Conservation (phyloP, 352 stramenopile species). For the Paralagenidium karlingii region DNA sequence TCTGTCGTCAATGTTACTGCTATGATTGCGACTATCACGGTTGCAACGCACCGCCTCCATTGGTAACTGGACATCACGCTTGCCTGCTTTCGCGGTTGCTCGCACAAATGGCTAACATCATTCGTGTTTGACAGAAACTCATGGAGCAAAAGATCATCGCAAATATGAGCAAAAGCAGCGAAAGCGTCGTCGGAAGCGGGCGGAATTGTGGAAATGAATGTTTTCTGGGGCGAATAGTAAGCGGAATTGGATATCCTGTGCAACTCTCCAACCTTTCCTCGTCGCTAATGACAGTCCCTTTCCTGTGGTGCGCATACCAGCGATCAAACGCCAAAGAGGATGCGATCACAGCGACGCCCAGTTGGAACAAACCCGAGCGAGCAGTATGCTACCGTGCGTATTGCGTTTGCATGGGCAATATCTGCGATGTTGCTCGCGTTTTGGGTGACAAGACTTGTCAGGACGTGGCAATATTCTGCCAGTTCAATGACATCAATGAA, state of each 20-base stretch:
- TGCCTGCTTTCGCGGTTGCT: too few relatives aligned
- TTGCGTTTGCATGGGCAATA: slow-evolving; percentile 56
- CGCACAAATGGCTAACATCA: slow-evolving; percentile 1
- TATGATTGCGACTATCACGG: slow-evolving; percentile 82
- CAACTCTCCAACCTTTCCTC: too few relatives aligned
- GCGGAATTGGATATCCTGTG: too few relatives aligned
- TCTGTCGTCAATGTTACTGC: slow-evolving; percentile 68
- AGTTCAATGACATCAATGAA: slow-evolving; percentile 54
- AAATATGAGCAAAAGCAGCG: slow-evolving; percentile 22
- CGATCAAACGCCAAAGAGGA: slow-evolving; percentile 44
- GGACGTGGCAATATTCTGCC: slow-evolving; percentile 64
- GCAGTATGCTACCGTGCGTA: slow-evolving; percentile 47
- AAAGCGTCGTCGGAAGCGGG: slow-evolving; percentile 24
- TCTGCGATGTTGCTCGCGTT: slow-evolving; percentile 61
- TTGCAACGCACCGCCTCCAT: slow-evolving; percentile 32
- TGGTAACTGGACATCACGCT: slow-evolving; percentile 17
- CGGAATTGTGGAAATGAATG: slow-evolving; percentile 70
- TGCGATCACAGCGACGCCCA: slow-evolving; percentile 29
- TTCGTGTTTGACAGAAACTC: slow-evolving; percentile 17
- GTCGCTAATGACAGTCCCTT: too few relatives aligned
- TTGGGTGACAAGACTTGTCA: slow-evolving; percentile 51
- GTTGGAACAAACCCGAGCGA: slow-evolving; percentile 26
- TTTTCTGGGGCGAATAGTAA: slow-evolving; percentile 40
- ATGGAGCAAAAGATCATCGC: slow-evolving; percentile 48
- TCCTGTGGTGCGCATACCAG: too few relatives aligned